Evolutionary conservation across 768 basidiomycete species (phyloP).

Genomic region (Amylocystis lapponica): DNA sequence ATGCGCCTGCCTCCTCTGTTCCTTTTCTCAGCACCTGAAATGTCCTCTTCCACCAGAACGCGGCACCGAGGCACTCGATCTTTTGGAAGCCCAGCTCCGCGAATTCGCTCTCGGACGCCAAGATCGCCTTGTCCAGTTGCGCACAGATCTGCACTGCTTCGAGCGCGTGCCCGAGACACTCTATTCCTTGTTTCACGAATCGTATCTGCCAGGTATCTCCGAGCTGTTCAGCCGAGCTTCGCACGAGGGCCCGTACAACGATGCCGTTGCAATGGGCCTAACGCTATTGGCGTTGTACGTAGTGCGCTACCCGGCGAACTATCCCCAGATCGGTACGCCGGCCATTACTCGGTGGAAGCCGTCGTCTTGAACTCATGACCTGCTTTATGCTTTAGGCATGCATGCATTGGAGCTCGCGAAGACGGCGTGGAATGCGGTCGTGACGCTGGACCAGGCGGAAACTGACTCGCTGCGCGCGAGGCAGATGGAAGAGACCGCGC

Average conservation of each 20-base stretch:
- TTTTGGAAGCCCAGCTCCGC: slow-evolving; percentile 26
- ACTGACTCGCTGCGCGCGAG: not conserved
- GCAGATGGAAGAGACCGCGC: slow-evolving; percentile 14
- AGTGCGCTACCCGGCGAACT: slow-evolving; percentile 67
- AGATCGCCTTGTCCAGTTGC: slow-evolving; percentile 6
- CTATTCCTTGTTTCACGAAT: slow-evolving; percentile 44
- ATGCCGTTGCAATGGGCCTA: slow-evolving; percentile 49
- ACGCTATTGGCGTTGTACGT: slow-evolving; percentile 61
- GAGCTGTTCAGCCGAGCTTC: slow-evolving; percentile 64
- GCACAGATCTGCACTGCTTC: slow-evolving; percentile 13
- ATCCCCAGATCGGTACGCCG: slow-evolving; percentile 73
- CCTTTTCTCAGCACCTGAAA: slow-evolving; percentile 32
- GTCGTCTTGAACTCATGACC: too few relatives aligned
- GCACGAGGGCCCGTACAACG: slow-evolving; percentile 53
- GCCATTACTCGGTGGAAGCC: too few relatives aligned
- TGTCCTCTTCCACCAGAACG: slow-evolving; percentile 34
- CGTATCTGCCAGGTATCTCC: slow-evolving; percentile 51
- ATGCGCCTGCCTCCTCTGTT: slow-evolving; percentile 58
- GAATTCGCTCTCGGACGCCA: slow-evolving; percentile 30
- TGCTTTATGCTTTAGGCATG: slow-evolving; percentile 45
- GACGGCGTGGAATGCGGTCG: slow-evolving; percentile 64
- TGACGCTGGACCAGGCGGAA: slow-evolving; percentile 24
- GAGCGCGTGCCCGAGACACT: slow-evolving; percentile 37
- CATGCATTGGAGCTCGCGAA: slow-evolving; percentile 74
- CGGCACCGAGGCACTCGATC: slow-evolving; percentile 4